Evolutionary conservation across 768 basidiomycete species (phyloP), one percentile per base, ranked within the genome.

Genomic region (Termitomyces bulborhizus): DNA sequence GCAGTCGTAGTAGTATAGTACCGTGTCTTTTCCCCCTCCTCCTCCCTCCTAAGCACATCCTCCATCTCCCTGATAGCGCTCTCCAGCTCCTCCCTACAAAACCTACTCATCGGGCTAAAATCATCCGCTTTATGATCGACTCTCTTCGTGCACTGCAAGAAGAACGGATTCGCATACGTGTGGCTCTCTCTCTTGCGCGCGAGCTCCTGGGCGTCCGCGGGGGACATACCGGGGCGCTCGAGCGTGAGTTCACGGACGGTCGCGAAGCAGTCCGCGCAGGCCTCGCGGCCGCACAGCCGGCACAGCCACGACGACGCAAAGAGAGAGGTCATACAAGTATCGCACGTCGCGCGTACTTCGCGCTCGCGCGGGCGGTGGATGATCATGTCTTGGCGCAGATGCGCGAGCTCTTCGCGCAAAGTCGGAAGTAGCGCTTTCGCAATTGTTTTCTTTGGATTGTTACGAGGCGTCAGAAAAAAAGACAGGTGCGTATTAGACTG

Each of bases 241-340:
- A 73, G 70, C 8, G 86, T 90, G 36, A 88, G 71, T 13, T 84
- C 82, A 53, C 73, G 70, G 51, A 95, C 82, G 60, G 82, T 85
- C 27, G 78, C 74, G 63, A 82, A 90, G 66, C 95, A 97, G 57
- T 91, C 88, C 1, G 84, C 76, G 66, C 95, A 98, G 8, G 89
- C 84, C 69, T 97, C 95, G 9, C 91, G 83, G 4, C 92, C 95
- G 67, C 95, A 98, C 39, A 82, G 66, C n/a, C 88, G 80, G 67
- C 93, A 96, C 81, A 95, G 89, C 84, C 90, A 96, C 31, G 85
- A 88, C 55, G 83, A 85, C 6, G 88, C 87, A 69, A 96, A 96
- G 55, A 96, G 84, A 12, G 93, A 95, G 4, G 92, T 94, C 78
- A 92, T 89, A 69, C 94, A 97, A 1, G 89, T 92, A 69, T 97